Evolutionary conservation across 2,329 filamentous ascomycete genomes (phyloP).

Genomic region (Knufia fluminis): DNA sequence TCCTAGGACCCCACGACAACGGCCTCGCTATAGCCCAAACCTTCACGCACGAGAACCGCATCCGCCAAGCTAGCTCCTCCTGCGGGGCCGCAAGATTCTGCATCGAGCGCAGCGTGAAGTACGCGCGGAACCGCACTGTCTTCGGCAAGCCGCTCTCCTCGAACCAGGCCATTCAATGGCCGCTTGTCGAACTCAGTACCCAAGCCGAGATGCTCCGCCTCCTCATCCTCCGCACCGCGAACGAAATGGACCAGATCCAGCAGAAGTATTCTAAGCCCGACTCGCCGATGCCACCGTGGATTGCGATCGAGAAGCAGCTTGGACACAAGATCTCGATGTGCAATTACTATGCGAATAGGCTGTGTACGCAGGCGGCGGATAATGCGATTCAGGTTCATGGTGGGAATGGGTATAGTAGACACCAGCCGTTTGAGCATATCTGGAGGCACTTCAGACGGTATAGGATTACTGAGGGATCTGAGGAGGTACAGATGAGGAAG

Average conservation of each 20-base stretch:
- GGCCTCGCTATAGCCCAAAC: conserved; percentile 55
- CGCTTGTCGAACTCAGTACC: conserved; percentile 52
- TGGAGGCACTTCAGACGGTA: conserved; percentile 56
- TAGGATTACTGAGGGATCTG: conserved; percentile 55
- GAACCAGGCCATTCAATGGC: conserved; percentile 57
- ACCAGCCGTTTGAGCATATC: conserved; percentile 56
- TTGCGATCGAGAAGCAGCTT: conserved; percentile 49
- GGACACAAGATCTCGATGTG: conserved; percentile 57
- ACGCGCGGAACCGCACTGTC: conserved; percentile 46
- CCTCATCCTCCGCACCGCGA: conserved; percentile 52
- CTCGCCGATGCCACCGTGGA: conserved; percentile 30
- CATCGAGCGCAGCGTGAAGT: conserved; percentile 47
- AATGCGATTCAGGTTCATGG: conserved; percentile 55
- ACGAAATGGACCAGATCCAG: conserved; percentile 47
- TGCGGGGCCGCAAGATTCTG: conserved; percentile 53
- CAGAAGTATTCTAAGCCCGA: conserved; percentile 14
- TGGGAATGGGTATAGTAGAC: conserved; percentile 49
- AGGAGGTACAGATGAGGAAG: conserved; percentile 60
- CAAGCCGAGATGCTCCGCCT: conserved; percentile 54
- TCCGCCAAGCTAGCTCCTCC: conserved; percentile 54
- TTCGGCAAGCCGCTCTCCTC: conserved; percentile 49
- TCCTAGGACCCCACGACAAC: conserved; percentile 45
- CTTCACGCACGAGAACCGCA: conserved; percentile 57
- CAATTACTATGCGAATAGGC: conserved; percentile 55
- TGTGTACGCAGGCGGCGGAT: conserved; percentile 53